These are phyloP conservation scores for Pseudodiploospora longispora DNA, from an alignment of 2,329 filamentous ascomycete genomes.

Conservation along the genomic window DNA sequence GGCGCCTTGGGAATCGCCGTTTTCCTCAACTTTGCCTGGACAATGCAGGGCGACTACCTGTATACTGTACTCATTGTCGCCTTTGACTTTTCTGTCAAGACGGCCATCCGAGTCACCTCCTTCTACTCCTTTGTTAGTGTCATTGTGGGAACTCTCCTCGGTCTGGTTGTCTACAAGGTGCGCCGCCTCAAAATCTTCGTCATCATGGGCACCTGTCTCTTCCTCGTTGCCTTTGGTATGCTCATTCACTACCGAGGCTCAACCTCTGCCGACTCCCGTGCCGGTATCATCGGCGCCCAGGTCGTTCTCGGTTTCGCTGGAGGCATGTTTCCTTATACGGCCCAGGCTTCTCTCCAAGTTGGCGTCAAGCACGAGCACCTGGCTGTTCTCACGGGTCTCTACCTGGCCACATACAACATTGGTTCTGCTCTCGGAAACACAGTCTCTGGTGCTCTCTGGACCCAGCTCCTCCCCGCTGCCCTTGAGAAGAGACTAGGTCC, in stretches of 20 bases:
- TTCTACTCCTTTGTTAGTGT: slow-evolving; percentile 53
- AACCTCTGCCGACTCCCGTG: slow-evolving; percentile 30
- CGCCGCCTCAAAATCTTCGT: slow-evolving; percentile 58
- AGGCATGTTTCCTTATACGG: slow-evolving; percentile 50
- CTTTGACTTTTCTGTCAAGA: slow-evolving; percentile 49
- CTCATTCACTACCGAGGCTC: slow-evolving; percentile 56
- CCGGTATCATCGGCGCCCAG: slow-evolving; percentile 55
- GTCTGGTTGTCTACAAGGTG: slow-evolving; percentile 47
- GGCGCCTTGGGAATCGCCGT: slow-evolving; percentile 51
- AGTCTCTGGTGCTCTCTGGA: slow-evolving; percentile 56
- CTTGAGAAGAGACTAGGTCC: slow-evolving; percentile 38
- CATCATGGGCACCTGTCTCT: slow-evolving; percentile 49
- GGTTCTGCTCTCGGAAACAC: slow-evolving; percentile 53
- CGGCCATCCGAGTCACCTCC: slow-evolving; percentile 50
- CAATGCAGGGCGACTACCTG: slow-evolving; percentile 56
- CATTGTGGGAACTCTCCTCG: slow-evolving; percentile 47
- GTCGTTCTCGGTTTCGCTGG: slow-evolving; percentile 55
- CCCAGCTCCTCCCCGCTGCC: slow-evolving; percentile 49
- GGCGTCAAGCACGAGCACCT: slow-evolving; percentile 42
- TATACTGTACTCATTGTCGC: slow-evolving; percentile 54
- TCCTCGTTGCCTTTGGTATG: slow-evolving; percentile 57
- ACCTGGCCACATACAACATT: slow-evolving; percentile 55
- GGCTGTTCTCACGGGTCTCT: slow-evolving; percentile 56
- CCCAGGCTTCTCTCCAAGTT: slow-evolving; percentile 37
- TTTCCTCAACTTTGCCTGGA: slow-evolving; percentile 51